Percentiles rank a stretch among this genome's conserved stretches.
phyloP scores from a whole-genome alignment of 2,329 filamentous ascomycete genomes.

The Aspergillus piperis region DNA sequence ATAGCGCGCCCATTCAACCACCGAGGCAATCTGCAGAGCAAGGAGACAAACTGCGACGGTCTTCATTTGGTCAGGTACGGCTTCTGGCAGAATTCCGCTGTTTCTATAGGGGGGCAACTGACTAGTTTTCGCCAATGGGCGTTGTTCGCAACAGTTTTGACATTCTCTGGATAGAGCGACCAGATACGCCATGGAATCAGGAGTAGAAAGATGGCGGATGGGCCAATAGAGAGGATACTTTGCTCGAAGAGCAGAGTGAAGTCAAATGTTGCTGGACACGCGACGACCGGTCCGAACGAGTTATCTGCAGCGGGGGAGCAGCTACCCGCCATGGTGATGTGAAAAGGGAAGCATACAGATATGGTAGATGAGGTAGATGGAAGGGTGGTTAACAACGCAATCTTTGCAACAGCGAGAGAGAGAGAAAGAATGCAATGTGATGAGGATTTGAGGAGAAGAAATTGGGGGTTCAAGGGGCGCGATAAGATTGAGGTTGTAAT shows the following conservation, averaged over 20 bases:
- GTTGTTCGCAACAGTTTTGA: not conserved
- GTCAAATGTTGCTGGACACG: constrained; percentile 4
- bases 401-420: not conserved
- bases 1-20: constrained; percentile 2
- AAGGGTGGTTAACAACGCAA: not conserved
- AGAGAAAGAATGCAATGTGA: not conserved
- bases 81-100: no score
- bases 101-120: not conserved
- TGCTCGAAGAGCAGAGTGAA: constrained; percentile 15
- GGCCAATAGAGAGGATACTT: constrained; percentile 8
- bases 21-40: not conserved
- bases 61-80: not conserved
- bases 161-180: not conserved
- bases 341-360: no score
- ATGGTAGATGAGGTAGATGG: not conserved
- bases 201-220: constrained; percentile 3
- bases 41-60: not conserved
- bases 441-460: not conserved
- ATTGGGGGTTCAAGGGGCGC: no score
- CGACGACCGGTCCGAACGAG: not conserved
- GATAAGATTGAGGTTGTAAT: not conserved
- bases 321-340: not conserved
- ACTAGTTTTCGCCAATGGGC: constrained; percentile 3
- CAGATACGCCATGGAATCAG: constrained; percentile 1
- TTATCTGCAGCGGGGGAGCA: not conserved